These are phyloP conservation scores for Tremella yokohamensis DNA, from an alignment of 768 basidiomycete species.

Conservation along the genomic window DNA sequence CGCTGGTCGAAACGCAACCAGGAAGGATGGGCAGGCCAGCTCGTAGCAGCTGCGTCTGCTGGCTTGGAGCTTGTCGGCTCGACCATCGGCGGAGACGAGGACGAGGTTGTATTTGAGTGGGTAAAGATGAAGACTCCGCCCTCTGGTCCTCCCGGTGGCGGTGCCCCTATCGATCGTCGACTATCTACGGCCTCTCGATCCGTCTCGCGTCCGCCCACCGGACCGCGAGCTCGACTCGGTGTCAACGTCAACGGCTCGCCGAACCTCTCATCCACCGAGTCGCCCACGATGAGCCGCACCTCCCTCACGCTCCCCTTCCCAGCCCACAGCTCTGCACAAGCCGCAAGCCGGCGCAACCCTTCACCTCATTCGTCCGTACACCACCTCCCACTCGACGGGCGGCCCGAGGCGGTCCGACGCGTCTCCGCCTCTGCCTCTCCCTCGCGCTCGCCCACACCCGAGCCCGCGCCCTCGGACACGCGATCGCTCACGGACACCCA, in stretches of 20 bases:
- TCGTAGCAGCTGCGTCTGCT: slow-evolving; percentile 35
- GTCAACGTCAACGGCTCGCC: neutral
- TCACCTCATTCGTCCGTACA: slow-evolving; percentile 8
- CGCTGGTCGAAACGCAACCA: slow-evolving; percentile 43
- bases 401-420: slow-evolving; percentile 28
- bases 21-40: slow-evolving; percentile 40
- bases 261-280: neutral
- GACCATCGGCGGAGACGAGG: slow-evolving; percentile 24
- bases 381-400: slow-evolving; percentile 23
- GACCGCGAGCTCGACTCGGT: neutral
- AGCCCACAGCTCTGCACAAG: neutral
- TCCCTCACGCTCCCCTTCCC: slow-evolving; percentile 14
- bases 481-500: neutral
- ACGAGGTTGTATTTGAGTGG: slow-evolving; percentile 50
- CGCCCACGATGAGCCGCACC: neutral
- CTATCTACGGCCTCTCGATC: slow-evolving; percentile 8
- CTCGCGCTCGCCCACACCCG: slow-evolving; percentile 17
- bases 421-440: slow-evolving; percentile 25
- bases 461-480: slow-evolving; percentile 2
- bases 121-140: slow-evolving; percentile 25
- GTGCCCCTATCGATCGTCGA: slow-evolving; percentile 13
- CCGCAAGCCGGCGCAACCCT: neutral
- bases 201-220: slow-evolving; percentile 3
- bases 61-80: slow-evolving; percentile 30
- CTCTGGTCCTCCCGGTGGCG: neutral